These are phyloP conservation scores for Solanum dulcamara DNA, from an alignment of 257 asterid species.

Conservation along the genomic window DNA sequence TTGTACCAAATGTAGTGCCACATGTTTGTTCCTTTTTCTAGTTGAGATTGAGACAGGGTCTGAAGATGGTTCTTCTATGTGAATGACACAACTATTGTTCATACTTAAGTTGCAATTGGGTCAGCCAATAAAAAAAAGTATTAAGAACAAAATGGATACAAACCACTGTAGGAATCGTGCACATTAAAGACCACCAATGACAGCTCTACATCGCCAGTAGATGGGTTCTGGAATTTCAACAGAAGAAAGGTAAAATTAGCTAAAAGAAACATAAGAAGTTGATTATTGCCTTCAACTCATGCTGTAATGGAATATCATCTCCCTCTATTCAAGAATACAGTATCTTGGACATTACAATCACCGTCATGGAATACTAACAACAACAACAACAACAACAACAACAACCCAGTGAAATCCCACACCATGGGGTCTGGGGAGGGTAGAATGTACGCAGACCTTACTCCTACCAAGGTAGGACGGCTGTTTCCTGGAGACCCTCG, in stretches of 20 bases:
- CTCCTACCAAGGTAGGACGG: too few species aligned
- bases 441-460: too few species aligned
- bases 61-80: neutral
- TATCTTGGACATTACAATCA: neutral
- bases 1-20: too few species aligned
- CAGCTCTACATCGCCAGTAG: slow-evolving; percentile 29
- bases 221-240: slow-evolving; percentile 35
- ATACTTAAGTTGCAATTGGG: neutral
- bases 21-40: neutral
- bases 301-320: neutral
- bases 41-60: neutral
- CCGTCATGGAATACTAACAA: neutral
- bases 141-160: slow-evolving; percentile 7
- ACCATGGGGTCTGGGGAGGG: too few species aligned
- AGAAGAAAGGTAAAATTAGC: neutral
- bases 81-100: neutral
- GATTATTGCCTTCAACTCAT: neutral
- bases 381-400: too few species aligned
- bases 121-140: neutral
- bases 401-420: too few species aligned
- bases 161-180: slow-evolving; percentile 51
- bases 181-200: slow-evolving; percentile 53
- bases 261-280: neutral
- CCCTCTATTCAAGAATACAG: neutral
- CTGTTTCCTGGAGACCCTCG: too few species aligned